Base-by-base conservation (phyloP, 441 rosid species). In the Brassica balearica region DNA sequence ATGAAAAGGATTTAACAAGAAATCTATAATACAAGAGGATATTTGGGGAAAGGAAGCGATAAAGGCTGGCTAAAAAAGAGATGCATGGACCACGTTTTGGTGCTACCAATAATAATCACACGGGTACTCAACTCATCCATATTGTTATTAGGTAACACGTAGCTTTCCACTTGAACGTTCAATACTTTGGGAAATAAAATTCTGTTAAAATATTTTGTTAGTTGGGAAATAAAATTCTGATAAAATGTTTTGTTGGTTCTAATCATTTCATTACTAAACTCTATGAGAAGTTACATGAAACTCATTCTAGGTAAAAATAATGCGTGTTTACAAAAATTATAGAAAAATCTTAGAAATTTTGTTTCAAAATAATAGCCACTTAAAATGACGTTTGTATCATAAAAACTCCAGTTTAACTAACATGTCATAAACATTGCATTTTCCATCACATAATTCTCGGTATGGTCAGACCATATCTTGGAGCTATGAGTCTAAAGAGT, bases 31-130 rank as follows among this genome's bases (percentile, higher is more conserved):
- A 34, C 41, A 34, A 29, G 59, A 51, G 48, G 65, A 62, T 41
- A 62, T 53, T 68, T 68, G 61, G 67, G 43, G 22, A 55, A 74
- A 23, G 22, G 59, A 78, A 68, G 27, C 51, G 74, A 79, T 32
- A 74, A 73, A 78, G 73, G 78, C 58, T 73, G 65, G 70, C 71
- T 69, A 69, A 74, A 72, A 66, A 25, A 58, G 69, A 70, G 12
- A 79, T 69, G 72, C 68, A 74, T 79, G 82, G 79, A 69, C 82
- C 82, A 74, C 63, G 75, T 79, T 74, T 79, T 74, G 76, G 75
- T 79, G 82, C 78, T 73, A 73, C 75, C 82, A 71, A 79, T 79
- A 73, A 79, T 25, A 29, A 36, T 69, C 82, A 79, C 79, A 79
- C 82, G 82, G 46, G 72, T 79, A 69, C 71, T 62, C 60, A 61